Conservation (phyloP, 139 green algal species). For the Mesotaenium endlicherianum region DNA sequence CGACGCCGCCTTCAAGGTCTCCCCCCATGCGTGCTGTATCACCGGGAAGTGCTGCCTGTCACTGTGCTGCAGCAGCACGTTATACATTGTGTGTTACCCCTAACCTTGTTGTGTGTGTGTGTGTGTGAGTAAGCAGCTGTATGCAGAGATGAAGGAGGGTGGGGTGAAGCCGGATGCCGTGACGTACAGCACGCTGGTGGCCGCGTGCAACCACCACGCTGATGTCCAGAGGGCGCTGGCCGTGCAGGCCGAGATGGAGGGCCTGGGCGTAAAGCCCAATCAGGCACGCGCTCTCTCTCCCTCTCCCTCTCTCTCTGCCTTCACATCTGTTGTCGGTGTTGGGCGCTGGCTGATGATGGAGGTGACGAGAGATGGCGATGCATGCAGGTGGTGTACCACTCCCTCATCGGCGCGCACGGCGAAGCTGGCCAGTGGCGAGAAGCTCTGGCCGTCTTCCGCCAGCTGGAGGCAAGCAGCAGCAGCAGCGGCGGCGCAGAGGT, state of each 20-base stretch:
- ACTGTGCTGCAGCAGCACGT: not conserved
- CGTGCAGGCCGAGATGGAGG: not conserved
- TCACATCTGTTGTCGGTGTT: not conserved
- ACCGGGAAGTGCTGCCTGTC: not conserved
- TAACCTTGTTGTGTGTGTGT: not conserved
- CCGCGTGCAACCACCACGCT: not conserved
- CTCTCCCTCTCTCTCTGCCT: not conserved
- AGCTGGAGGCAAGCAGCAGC: too few species aligned
- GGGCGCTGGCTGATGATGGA: not conserved
- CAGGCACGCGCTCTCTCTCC: not conserved
- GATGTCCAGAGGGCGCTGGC: not conserved
- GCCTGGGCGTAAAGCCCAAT: not conserved
- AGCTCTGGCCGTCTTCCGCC: not conserved
- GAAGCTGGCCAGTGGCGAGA: not conserved
- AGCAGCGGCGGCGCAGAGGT: too few species aligned
- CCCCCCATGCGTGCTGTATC: not conserved
- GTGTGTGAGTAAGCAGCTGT: not conserved
- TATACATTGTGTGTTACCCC: not conserved
- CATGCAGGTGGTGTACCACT: conserved; percentile 7
- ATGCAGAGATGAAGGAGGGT: not conserved
- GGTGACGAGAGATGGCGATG: not conserved
- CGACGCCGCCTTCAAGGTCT: conserved; percentile 3
- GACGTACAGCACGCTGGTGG: not conserved
- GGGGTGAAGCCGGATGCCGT: not conserved
- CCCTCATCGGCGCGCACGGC: conserved; percentile 1